Base-by-base conservation (phyloP, 2,329 filamentous ascomycete species). In the Passalora sequoiae region DNA sequence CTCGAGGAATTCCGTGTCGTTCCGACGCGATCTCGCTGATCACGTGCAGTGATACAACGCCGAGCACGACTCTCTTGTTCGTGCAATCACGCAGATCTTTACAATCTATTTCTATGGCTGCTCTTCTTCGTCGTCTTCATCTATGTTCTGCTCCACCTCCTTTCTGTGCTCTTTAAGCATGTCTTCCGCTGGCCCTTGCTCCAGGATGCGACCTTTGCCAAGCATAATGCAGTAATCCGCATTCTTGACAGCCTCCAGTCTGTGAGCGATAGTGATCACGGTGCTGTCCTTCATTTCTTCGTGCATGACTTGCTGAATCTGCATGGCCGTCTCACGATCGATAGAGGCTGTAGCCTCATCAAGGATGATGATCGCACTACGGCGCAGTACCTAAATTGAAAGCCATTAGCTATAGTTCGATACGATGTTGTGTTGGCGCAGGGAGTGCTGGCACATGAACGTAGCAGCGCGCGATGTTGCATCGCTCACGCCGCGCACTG, bases 271-370 rank as follows among this genome's bases (percentile, higher is more conserved):
- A 1, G 76, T 80, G 43, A 84, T 73, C 10, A 84, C 79, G 0
- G 80, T 84, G 48, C 74, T 77, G 45, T 71, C 69, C 37, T 61
- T 67, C 69, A 80, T 68, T 60, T 80, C 76, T 53, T 76, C 73
- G 35, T 74, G 66, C 56, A 80, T 57, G 13, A 79, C 68, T 40
- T 67, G 64, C 56, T 79, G 74, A 33, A 80, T 77, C 46, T 72
- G 61, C 55, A 68, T 66, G 12, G 78, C 77, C 1, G 78, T 83
- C 49, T 81, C 77, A 40, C 73, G 69, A 59, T 84, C 80, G 49
- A 83, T 80, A 37, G 74, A 78, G 2, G 80, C 79, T 2, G 80
- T 83, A 2, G 80, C 80, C 55, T 84, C 81, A 54, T 84, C 81
- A 57, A 84, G 70, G 38, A 84, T 75, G 7, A 84, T 68, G 49